Evolutionary conservation across 169 alveolate species (phyloP).

Genomic region (Eimeria maxima): DNA sequence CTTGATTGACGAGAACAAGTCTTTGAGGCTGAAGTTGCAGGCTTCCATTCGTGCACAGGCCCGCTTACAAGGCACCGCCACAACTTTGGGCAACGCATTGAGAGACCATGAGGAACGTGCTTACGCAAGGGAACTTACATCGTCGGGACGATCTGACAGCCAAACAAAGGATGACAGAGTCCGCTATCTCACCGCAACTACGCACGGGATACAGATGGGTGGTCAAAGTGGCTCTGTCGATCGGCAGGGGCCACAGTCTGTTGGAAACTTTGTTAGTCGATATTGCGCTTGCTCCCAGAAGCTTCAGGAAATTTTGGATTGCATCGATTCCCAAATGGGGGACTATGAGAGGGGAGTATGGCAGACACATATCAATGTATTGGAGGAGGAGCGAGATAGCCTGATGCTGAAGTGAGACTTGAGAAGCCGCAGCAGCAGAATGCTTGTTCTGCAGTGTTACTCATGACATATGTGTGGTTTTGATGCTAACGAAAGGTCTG

Average conservation of each 20-base stretch:
- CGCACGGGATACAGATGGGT: neutral
- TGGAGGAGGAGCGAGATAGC: constrained; percentile 80
- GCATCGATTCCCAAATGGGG: constrained; percentile 68
- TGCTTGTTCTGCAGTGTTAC: neutral
- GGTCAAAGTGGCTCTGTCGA: neutral
- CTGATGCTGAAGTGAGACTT: constrained; percentile 72
- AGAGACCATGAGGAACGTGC: constrained; percentile 57
- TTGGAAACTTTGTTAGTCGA: constrained; percentile 24
- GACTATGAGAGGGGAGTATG: constrained; percentile 81
- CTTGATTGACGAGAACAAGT: constrained; percentile 80
- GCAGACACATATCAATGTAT: constrained; percentile 81
- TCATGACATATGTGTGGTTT: neutral
- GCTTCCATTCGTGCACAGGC: constrained; percentile 72
- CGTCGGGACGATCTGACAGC: neutral
- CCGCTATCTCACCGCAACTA: neutral
- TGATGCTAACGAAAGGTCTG: neutral
- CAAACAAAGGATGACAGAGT: neutral
- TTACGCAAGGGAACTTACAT: constrained; percentile 72
- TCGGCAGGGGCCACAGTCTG: neutral
- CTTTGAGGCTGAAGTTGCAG: constrained; percentile 79
- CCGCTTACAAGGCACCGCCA: constrained; percentile 49
- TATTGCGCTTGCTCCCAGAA: constrained; percentile 82
- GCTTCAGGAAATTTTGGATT: constrained; percentile 80
- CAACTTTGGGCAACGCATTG: constrained; percentile 42
- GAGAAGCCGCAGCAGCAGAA: neutral